These are phyloP conservation scores for Magnolia officinalis DNA, from an alignment of 164 flowering plant species.

Conservation along the genomic window DNA sequence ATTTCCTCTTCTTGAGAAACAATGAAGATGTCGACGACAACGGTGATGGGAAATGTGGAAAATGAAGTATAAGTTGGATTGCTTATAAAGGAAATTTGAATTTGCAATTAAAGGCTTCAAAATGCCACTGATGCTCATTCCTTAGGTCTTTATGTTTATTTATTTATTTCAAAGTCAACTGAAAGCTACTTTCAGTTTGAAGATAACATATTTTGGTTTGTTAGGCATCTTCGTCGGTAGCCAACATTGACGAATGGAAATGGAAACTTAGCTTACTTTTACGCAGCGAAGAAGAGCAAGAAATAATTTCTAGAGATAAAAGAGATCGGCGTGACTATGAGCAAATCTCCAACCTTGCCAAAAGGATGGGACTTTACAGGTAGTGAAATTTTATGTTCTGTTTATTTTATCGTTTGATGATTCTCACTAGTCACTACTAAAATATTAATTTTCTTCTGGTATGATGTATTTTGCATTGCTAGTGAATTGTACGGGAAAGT, in stretches of 20 bases:
- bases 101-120: neutral
- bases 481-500: conserved; percentile 93
- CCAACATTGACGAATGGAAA: conserved; percentile 96
- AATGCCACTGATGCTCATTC: neutral
- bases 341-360: conserved; percentile 86
- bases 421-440: neutral
- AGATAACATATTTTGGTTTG: neutral
- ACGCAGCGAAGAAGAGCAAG: conserved; percentile 73
- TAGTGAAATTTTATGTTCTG: conserved; percentile 14
- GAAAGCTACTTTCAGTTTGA: neutral
- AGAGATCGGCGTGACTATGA: conserved; percentile 90
- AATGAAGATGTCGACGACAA: too few species aligned
- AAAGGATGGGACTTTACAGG: conserved; percentile 94
- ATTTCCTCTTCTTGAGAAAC: too few species aligned
- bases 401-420: conserved; percentile 5
- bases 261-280: conserved; percentile 89
- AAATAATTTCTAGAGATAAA: conserved; percentile 83
- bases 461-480: neutral
- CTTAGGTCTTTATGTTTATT: neutral
- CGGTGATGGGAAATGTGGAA: too few species aligned
- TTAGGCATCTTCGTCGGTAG: conserved; percentile 93
- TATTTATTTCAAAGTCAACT: neutral
- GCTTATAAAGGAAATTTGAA: neutral
- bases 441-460: neutral
- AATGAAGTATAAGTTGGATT: too few species aligned